phyloP scores from a whole-genome alignment of 441 rosid species.

The Populus hybrid region DNA sequence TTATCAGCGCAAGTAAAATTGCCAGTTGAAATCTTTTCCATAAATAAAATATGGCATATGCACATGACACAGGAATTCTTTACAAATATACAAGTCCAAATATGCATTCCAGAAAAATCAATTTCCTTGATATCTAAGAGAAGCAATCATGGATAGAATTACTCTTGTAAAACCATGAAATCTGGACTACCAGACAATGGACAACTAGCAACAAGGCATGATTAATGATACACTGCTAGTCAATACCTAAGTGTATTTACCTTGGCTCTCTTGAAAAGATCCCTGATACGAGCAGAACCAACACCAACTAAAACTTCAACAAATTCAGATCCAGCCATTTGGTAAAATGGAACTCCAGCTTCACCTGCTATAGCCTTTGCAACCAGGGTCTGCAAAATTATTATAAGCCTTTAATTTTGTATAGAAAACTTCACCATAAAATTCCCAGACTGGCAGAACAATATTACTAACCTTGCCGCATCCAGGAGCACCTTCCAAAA shows the following conservation, averaged over 20 bases:
- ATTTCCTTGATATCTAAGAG: slow-evolving; percentile 5
- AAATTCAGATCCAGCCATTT: slow-evolving; percentile 98
- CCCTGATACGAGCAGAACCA: slow-evolving; percentile 97
- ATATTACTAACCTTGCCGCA: slow-evolving; percentile 85
- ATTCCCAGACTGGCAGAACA: slow-evolving; percentile 10
- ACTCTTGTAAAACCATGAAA: neutral
- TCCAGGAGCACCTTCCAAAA: slow-evolving; percentile 94
- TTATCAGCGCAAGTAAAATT: neutral
- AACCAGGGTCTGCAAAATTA: slow-evolving; percentile 70
- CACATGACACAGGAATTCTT: neutral
- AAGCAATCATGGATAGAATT: neutral
- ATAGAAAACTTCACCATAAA: slow-evolving; percentile 8
- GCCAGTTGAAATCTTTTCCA: slow-evolving; percentile 5
- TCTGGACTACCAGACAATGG: neutral
- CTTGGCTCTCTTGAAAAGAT: slow-evolving; percentile 96
- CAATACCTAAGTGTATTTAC: slow-evolving; percentile 31
- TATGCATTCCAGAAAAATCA: neutral
- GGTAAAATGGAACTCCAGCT: slow-evolving; percentile 97
- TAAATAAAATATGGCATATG: neutral
- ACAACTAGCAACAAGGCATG: neutral
- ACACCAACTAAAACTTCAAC: slow-evolving; percentile 98
- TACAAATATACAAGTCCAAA: neutral
- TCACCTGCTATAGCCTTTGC: slow-evolving; percentile 99
- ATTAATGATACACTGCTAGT: neutral
- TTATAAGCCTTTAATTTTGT: slow-evolving; percentile 5